Evolutionary conservation across 805 yeast species (phyloP).

Genomic region (Zygoascus bituminiphila): DNA sequence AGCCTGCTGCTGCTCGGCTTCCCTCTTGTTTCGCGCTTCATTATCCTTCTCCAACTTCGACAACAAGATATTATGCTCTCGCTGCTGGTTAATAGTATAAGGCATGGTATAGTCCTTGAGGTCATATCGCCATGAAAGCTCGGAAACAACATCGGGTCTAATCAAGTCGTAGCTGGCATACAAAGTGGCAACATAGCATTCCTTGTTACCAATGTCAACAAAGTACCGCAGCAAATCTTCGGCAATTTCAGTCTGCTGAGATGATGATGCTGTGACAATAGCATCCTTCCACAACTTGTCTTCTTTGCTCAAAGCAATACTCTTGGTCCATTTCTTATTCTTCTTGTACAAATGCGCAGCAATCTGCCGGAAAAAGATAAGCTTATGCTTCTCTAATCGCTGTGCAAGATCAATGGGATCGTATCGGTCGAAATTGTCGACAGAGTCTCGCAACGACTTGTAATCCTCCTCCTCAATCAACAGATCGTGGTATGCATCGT

Average conservation of each 20-base stretch:
- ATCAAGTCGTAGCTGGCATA: conserved; percentile 78
- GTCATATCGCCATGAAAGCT: conserved; percentile 83
- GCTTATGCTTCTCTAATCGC: conserved; percentile 83
- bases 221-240: conserved; percentile 84
- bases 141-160: conserved; percentile 75
- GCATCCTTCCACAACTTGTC: conserved; percentile 95
- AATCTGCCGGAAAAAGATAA: conserved; percentile 90
- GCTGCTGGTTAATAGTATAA: conserved; percentile 73
- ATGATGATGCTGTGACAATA: conserved; percentile 80
- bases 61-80: conserved; percentile 65
- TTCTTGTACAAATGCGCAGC: conserved; percentile 91
- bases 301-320: conserved; percentile 77
- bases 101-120: conserved; percentile 85
- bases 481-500: conserved; percentile 90
- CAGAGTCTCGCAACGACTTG: conserved; percentile 77
- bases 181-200: conserved; percentile 84
- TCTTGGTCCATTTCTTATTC: conserved; percentile 87
- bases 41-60: conserved; percentile 61
- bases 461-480: conserved; percentile 95
- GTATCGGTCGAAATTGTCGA: conserved; percentile 84
- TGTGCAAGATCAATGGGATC: conserved; percentile 89
- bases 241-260: conserved; percentile 71
- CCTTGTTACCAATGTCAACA: conserved; percentile 94
- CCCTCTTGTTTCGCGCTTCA: conserved; percentile 58
- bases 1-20: conserved; percentile 36